Percentiles rank a stretch among this genome's conserved stretches.
Evolutionary conservation across 75 land plant species (phyloP).

Genomic region (Chamaecyparis obtusa): DNA sequence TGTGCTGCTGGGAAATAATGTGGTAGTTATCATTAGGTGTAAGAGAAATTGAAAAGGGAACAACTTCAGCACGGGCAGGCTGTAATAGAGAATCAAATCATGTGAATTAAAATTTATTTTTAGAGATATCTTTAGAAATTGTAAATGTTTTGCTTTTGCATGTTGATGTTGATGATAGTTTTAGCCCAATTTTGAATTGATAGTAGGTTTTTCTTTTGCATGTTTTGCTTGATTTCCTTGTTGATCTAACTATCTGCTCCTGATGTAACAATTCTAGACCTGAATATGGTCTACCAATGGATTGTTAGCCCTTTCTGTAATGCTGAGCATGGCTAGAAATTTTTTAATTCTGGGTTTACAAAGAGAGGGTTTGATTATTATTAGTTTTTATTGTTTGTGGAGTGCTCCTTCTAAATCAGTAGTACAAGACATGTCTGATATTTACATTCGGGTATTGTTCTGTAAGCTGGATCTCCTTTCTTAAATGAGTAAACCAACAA

Average conservation of each 20-base stretch:
- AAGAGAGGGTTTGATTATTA: not conserved
- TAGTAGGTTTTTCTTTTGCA: no score
- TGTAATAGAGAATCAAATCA: not conserved
- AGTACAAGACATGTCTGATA: not conserved
- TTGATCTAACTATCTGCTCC: not conserved
- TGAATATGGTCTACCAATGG: not conserved
- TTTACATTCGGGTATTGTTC: not conserved
- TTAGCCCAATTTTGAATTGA: no score
- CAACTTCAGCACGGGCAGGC: not conserved
- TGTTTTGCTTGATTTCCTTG: not conserved
- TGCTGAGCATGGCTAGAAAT: not conserved
- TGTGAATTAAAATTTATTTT: not conserved
- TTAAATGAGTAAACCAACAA: not conserved
- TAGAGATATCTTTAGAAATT: not conserved
- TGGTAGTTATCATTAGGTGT: not conserved
- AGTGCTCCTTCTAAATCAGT: not conserved
- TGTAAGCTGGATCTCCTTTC: not conserved
- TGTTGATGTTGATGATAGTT: not conserved
- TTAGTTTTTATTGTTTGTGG: not conserved
- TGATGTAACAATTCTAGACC: not conserved
- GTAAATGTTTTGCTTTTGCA: not conserved
- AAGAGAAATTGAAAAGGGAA: not conserved
- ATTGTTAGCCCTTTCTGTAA: not conserved
- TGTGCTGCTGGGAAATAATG: not conserved
- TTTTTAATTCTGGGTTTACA: not conserved